Evolutionary conservation across 306 rosid species (phyloP), one percentile per base, ranked within the genome.

Genomic region (Malus asiatica): DNA sequence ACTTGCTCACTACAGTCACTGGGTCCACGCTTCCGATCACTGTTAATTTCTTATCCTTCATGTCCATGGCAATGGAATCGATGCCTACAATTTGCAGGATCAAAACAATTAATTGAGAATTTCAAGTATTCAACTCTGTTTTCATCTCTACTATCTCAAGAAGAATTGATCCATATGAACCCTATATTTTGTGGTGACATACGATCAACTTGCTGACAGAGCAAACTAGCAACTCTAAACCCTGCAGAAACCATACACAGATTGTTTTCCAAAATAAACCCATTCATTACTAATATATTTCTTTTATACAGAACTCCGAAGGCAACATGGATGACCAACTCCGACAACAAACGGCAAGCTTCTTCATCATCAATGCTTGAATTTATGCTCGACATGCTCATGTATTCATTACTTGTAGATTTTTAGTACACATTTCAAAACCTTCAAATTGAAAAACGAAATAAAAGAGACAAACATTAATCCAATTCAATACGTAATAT

Each of bases 21-120:
- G 99, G 99, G 86, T 95, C 99, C 6, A 92, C 93, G 0, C 85
- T 81, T 62, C 99, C 99, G 22, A 95, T 82, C 83, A 95, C 97
- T 23, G 99, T 95, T 51, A 95, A 75, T 63, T 88, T 89, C 92
- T 76, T 86, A 79, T 84, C 96, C 77, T 92, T 95, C 98, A 95
- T 92, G 64, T 95, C 84, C 96, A 95, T 89, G 38, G 97, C 67
- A 38, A 95, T 90, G 3, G 89, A 90, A 86, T 95, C 97, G 73
- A 95, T 95, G 53, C 98, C 98, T 92, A 44, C 80, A 73, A 78
- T 29, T 74, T 44, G 30, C 40, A 62, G 11, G 16, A 63, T 63
- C 62, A 62, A 74, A 74, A 19, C 18, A 74, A 30, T 62, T 30
- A 62, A 61, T 18, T 45, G 32, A 30, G 22, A 69, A 14, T 77